phyloP scores from a whole-genome alignment of 2,329 filamentous ascomycete species.

The Ciborinia camelliae region DNA sequence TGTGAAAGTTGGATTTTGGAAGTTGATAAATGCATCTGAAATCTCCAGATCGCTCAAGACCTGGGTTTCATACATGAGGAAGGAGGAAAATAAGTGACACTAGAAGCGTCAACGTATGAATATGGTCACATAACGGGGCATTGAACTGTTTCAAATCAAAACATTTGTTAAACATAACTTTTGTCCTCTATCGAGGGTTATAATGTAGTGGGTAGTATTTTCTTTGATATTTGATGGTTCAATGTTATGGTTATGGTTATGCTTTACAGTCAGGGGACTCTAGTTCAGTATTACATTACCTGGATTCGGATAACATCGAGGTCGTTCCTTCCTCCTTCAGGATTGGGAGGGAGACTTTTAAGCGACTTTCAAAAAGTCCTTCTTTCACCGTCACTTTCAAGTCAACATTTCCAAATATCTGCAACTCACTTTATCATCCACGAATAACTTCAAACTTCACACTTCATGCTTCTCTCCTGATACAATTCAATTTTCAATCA shows the following conservation, averaged over 20 bases:
- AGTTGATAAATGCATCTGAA: background rate
- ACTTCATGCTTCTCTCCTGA: background rate
- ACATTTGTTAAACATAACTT: too few species aligned
- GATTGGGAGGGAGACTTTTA: background rate
- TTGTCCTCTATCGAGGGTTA: too few species aligned
- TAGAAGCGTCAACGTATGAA: background rate
- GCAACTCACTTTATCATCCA: too few species aligned
- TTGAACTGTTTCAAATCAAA: too few species aligned
- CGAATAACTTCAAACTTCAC: background rate
- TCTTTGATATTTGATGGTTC: too few species aligned
- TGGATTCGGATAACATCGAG: background rate
- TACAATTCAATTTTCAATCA: background rate
- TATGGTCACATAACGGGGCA: background rate
- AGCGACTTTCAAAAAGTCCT: background rate
- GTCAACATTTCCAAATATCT: background rate
- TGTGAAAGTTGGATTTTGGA: background rate
- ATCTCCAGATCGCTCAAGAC: background rate
- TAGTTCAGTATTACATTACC: background rate
- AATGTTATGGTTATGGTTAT: too few species aligned
- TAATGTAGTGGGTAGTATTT: too few species aligned
- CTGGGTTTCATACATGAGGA: too few species aligned
- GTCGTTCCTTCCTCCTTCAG: background rate
- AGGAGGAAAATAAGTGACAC: background rate
- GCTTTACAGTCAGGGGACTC: too few species aligned
- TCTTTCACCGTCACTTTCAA: background rate